A percentile compares a stretch with the other conserved stretches of the same genome.
Conservation (phyloP, 1,139 yeast species). For the Pichia terricola region DNA sequence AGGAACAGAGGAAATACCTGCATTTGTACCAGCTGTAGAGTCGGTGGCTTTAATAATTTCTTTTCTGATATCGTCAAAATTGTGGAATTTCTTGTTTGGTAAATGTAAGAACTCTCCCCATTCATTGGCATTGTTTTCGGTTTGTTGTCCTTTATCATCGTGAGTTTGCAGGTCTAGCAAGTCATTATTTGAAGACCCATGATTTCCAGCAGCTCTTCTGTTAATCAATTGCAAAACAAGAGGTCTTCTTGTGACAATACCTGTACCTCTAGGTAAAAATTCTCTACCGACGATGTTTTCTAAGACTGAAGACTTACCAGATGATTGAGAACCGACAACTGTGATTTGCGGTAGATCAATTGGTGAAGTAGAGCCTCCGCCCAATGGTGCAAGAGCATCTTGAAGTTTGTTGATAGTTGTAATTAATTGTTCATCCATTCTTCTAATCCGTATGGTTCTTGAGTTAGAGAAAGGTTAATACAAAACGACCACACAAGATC, state of each 20-base stretch:
- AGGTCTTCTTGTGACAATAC: constrained; percentile 90
- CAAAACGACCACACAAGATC: too few species aligned
- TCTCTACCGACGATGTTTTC: constrained; percentile 92
- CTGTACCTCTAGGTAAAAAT: constrained; percentile 88
- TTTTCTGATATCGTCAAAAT: constrained; percentile 82
- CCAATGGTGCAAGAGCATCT: constrained; percentile 89
- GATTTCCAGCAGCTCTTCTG: constrained; percentile 36
- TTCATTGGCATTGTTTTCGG: constrained; percentile 80
- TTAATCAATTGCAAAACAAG: constrained; percentile 62
- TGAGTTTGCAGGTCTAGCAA: constrained; percentile 28
- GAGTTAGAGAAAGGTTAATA: too few species aligned
- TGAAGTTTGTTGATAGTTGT: constrained; percentile 87
- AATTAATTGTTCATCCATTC: constrained; percentile 85
- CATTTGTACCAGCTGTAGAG: constrained; percentile 83
- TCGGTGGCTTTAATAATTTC: constrained; percentile 94
- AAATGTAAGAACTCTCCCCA: constrained; percentile 98
- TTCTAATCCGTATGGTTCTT: neutral
- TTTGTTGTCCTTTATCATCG: constrained; percentile 37
- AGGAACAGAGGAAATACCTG: constrained; percentile 88
- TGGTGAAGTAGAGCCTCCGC: constrained; percentile 76
- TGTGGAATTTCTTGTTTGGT: constrained; percentile 79
- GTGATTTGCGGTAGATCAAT: constrained; percentile 94
- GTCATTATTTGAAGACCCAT: constrained; percentile 24
- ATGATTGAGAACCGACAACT: constrained; percentile 91
- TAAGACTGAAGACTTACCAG: constrained; percentile 85